A percentile compares a stretch with the other conserved stretches of the same genome.
Evolutionary conservation across 768 basidiomycete species (phyloP).

Genomic region (Lactarius psammicola): DNA sequence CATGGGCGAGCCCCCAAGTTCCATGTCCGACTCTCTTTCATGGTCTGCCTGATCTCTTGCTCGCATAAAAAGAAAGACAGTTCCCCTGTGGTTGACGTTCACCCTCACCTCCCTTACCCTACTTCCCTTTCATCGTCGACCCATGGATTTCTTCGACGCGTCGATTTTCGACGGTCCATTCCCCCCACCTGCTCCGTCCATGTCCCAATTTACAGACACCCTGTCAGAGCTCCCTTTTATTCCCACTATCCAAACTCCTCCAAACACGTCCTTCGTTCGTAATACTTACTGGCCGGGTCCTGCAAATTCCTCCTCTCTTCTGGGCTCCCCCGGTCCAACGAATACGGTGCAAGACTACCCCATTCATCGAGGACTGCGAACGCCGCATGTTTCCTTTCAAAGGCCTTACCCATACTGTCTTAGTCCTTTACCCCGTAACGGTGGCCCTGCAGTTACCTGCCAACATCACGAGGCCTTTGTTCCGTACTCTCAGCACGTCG

Average conservation of each 20-base stretch:
- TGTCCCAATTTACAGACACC: neutral
- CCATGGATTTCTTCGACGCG: slow-evolving; percentile 1
- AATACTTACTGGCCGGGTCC: neutral
- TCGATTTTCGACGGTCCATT: neutral
- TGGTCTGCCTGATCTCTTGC: slow-evolving; percentile 1
- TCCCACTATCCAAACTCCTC: neutral
- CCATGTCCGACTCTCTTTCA: slow-evolving; percentile 22
- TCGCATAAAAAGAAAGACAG: slow-evolving; percentile 7
- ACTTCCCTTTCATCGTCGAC: neutral
- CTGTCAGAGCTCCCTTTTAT: slow-evolving; percentile 4
- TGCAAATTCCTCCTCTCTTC: neutral
- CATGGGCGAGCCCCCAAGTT: slow-evolving; percentile 1
- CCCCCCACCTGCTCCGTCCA: neutral
- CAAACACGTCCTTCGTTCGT: neutral
- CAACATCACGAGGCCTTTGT: neutral
- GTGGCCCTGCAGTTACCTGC: neutral
- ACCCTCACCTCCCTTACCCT: neutral
- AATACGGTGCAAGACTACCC: neutral
- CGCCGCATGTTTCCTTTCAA: neutral
- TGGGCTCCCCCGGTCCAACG: neutral
- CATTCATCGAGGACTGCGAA: neutral
- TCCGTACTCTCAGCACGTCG: neutral
- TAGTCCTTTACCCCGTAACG: neutral
- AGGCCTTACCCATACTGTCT: neutral
- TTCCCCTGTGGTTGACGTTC: neutral